These are phyloP conservation scores for Aotearoamyces nothofagi DNA, from an alignment of 2,329 filamentous ascomycete species.

Conservation along the genomic window DNA sequence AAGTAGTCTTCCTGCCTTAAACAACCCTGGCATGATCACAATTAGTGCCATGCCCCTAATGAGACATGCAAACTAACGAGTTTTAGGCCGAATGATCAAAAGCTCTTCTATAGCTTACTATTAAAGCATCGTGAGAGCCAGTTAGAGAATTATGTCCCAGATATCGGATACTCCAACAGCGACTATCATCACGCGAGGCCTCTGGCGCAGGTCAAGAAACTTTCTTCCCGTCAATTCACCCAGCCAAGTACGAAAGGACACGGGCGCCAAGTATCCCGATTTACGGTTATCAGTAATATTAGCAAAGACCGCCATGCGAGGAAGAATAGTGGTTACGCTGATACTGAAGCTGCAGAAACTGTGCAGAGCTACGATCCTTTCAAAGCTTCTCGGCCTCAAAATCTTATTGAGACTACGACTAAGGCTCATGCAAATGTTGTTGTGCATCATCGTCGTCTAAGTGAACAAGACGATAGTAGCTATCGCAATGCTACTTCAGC, in stretches of 20 bases:
- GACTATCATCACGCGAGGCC: constrained; percentile 74
- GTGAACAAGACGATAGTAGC: neutral
- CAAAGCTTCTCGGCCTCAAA: constrained; percentile 38
- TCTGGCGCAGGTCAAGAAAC: constrained; percentile 38
- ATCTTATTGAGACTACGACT: constrained; percentile 26
- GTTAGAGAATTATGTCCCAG: constrained; percentile 72
- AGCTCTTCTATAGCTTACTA: constrained; percentile 81
- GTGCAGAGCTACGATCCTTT: constrained; percentile 71
- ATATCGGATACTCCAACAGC: constrained; percentile 71
- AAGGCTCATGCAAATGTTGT: constrained; percentile 18
- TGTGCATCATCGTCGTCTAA: constrained; percentile 10
- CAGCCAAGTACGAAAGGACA: constrained; percentile 29
- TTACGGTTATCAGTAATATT: constrained; percentile 49
- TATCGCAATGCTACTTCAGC: constrained; percentile 1
- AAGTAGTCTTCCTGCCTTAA: constrained; percentile 20
- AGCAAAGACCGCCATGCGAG: constrained; percentile 30
- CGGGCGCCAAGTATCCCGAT: constrained; percentile 39
- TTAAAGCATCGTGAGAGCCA: constrained; percentile 70
- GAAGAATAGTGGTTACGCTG: constrained; percentile 19
- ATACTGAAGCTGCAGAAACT: constrained; percentile 25
- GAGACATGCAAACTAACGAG: constrained; percentile 2
- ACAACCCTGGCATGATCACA: neutral
- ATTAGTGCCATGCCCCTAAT: neutral
- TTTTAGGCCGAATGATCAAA: constrained; percentile 68
- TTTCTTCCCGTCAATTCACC: constrained; percentile 46